Base-by-base conservation (phyloP, 2,329 filamentous ascomycete species). In the Apiospora phragmitis region DNA sequence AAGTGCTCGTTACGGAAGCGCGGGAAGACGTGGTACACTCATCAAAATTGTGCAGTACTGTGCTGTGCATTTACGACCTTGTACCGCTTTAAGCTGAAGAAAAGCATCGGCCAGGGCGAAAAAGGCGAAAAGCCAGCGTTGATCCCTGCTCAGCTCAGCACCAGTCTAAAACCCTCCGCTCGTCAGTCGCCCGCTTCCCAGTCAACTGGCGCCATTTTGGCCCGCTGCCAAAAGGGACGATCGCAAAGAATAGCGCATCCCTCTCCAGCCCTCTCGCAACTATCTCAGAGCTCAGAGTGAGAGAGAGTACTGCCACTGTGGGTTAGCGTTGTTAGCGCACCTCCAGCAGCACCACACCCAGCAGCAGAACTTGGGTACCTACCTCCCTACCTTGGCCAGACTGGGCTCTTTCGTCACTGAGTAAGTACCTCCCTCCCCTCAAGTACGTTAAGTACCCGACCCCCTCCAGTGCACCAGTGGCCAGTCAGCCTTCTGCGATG, bases 31-130 rank as follows among this genome's bases (percentile, higher is more conserved):
- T 21, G 18, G 18, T 45, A 45, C 43, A 45, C 5, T 21, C 49
- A 51, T 51, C 24, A 6, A 29, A 35, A 35, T 59, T 59, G 51
- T 59, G 51, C 51, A 59, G n/a, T 45, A 32, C 26, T 59, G 51
- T 59, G 51, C 51, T 32, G 24, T 47, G 43, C 43, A 47, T 47
- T 38, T 62, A 62, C 55, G 55, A n/a, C 32, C 55, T 38, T 62
- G 55, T 62, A 62, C 55, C 55, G 55, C 55, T 62, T 62, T 62
- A 62, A 62, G 55, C 55, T 62, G 55, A 62, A 62, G 55, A 62
- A 62, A 62, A 62, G 55, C 55, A 62, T n/a, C 55, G 55, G 55
- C 55, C 55, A 38, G 55, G 55, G 32, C 55, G 29, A 62, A 62
- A n/a, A 62, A 32, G 32, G 55, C 18, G 32, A 62, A 38, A 62